Base-by-base conservation (phyloP, 768 basidiomycete species). In the Strobilomyces confusus region DNA sequence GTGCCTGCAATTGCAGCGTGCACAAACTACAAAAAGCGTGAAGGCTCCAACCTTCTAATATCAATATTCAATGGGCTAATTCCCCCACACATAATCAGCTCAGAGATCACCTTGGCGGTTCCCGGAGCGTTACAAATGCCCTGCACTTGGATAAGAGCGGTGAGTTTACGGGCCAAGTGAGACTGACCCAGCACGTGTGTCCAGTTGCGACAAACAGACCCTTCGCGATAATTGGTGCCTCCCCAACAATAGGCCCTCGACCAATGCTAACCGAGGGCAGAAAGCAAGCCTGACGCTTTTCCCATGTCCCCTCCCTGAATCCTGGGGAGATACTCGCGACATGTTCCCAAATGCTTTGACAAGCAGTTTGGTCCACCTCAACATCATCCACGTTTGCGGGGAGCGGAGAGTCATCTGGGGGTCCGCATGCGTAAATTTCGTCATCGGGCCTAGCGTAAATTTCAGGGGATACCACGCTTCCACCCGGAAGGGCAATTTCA, bases 71-170 rank as follows among this genome's bases (percentile, higher is more conserved):
- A 83, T 52, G 83, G 84, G 34, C 63, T 73, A 44, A 80, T 79
- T 54, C 77, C 77, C 12, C 87, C 87, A 30, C 85, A 80, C 70
- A 92, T 73, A 8, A 93, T 70, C 17, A 89, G 70, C 66, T 92
- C 88, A 14, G 81, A 74, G 38, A 97, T 66, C 8, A 80, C 82
- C 58, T 78, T 81, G 1, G 86, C 93, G 4, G 91, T 94, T 5
- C 89, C 92, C 0, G 92, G 91, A 4, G 84, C 90, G 65, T 89
- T 89, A 66, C 82, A 89, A 38, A 89, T 85, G 0, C 88, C 87
- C 87, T 87, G 51, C 38, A 8, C 32, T 33, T 34, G 22, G 22
- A 25, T 63, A 15, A 63, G 49, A 36, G 45, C 29, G 44, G 32
- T 29, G 32, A 44, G 15, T 48, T 12, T 30, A 36, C 47, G 34